Evolutionary conservation across 805 yeast genomes (phyloP).

Genomic region (Kodamaea nitidulidarum): DNA sequence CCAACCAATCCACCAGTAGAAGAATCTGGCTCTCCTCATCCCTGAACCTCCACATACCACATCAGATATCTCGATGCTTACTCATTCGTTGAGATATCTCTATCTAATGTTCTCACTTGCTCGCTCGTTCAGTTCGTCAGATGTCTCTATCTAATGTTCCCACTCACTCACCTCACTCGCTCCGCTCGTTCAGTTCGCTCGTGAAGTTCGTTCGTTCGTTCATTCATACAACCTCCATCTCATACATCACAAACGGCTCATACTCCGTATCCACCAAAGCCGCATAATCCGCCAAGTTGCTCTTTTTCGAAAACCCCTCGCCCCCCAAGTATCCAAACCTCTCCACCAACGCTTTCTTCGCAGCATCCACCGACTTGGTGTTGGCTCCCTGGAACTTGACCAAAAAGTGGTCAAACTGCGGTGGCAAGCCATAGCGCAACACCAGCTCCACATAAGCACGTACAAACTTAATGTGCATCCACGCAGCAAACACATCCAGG

Average conservation of each 20-base stretch:
- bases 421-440: constrained; percentile 94
- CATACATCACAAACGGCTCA: constrained; percentile 91
- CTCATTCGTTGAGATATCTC: too few species aligned
- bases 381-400: constrained; percentile 40
- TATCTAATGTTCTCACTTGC: too few species aligned
- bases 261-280: constrained; percentile 91
- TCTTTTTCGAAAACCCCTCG: constrained; percentile 70
- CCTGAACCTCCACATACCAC: too few species aligned
- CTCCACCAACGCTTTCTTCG: constrained; percentile 64
- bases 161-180: too few species aligned
- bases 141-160: too few species aligned
- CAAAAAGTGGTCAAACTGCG: constrained; percentile 63
- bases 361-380: constrained; percentile 42
- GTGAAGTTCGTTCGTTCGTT: too few species aligned
- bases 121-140: too few species aligned
- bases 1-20: too few species aligned
- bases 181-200: too few species aligned
- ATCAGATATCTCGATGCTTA: too few species aligned
- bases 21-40: too few species aligned
- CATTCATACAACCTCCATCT: constrained; percentile 38
- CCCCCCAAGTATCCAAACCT: constrained; percentile 91
- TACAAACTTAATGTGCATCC: constrained; percentile 87
- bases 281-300: constrained; percentile 80
- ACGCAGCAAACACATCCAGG: constrained; percentile 74
- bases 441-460: constrained; percentile 91